Percentiles rank a stretch among this genome's conserved stretches.
Conservation (phyloP, 345 rosid genomes). For the Eutrema japonicum region DNA sequence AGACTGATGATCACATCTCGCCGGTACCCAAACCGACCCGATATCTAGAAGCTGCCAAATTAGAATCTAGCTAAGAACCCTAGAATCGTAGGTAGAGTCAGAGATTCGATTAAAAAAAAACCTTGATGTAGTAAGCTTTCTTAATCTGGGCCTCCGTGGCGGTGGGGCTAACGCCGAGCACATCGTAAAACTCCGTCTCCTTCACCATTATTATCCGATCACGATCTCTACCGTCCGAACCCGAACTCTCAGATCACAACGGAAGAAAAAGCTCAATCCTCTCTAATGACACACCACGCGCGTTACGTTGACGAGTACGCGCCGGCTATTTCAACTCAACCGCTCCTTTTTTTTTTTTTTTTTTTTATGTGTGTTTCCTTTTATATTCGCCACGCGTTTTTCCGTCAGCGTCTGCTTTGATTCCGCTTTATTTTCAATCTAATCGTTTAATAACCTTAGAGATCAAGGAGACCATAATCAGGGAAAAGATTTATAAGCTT, state of each 20-base stretch:
- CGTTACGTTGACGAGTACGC: slow-evolving; percentile 29
- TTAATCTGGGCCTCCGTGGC: slow-evolving; percentile 95
- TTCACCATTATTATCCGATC: slow-evolving; percentile 63
- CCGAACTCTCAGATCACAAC: slow-evolving; percentile 23
- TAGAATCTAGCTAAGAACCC: slow-evolving; percentile 12
- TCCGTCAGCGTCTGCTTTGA: slow-evolving; percentile 34
- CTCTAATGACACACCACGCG: slow-evolving; percentile 26
- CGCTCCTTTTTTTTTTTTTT: slow-evolving; percentile 28
- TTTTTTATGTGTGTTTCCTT: neutral
- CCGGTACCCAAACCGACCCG: neutral
- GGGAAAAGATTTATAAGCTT: neutral
- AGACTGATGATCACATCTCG: neutral
- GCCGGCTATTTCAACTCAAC: slow-evolving; percentile 33
- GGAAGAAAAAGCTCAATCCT: neutral
- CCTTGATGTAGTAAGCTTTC: slow-evolving; percentile 98
- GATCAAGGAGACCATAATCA: neutral
- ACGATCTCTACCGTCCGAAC: slow-evolving; percentile 25
- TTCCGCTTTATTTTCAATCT: neutral
- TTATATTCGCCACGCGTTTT: slow-evolving; percentile 40
- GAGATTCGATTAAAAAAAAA: slow-evolving; percentile 29
- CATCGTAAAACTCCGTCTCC: slow-evolving; percentile 94
- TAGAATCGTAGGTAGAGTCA: neutral
- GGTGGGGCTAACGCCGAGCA: slow-evolving; percentile 86
- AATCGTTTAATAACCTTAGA: neutral
- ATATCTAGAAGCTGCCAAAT: neutral